Conservation (phyloP, 352 stramenopile species). For the Elongisporangium senticosum region DNA sequence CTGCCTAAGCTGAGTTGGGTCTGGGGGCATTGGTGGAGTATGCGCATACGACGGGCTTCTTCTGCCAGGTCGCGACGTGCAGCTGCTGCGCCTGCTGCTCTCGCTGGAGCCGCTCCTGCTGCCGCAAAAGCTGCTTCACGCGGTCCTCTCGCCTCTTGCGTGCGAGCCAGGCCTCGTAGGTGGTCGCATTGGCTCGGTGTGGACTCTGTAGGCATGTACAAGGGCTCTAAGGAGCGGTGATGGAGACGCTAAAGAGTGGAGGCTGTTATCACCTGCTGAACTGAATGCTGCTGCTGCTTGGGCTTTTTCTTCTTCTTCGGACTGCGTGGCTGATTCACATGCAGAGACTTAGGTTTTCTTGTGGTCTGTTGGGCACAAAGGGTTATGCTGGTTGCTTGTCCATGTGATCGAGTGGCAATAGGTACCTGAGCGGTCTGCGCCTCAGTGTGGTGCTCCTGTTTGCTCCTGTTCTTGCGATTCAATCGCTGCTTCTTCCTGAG, state of each 20-base stretch:
- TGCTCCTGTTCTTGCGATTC: not conserved
- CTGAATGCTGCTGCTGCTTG: slow-evolving; percentile 18
- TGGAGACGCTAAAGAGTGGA: not conserved
- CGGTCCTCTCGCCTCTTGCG: slow-evolving; percentile 42
- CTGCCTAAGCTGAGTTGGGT: not conserved
- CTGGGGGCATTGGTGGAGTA: slow-evolving; percentile 45
- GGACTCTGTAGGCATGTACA: not conserved
- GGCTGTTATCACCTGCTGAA: not conserved
- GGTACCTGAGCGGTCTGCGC: not conserved
- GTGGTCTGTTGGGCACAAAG: not conserved
- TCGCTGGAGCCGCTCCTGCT: slow-evolving; percentile 17
- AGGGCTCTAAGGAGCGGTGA: not conserved
- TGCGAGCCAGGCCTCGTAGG: slow-evolving; percentile 37
- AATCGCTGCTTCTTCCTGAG: not conserved
- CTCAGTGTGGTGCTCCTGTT: not conserved
- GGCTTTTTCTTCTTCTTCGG: slow-evolving; percentile 23
- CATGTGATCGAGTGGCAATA: too few relatives aligned
- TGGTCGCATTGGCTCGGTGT: not conserved
- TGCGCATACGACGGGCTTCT: slow-evolving; percentile 63
- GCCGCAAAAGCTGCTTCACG: slow-evolving; percentile 24
- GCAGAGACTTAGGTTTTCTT: not conserved
- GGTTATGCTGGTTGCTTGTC: too few relatives aligned
- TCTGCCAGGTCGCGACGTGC: slow-evolving; percentile 48
- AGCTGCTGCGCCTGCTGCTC: slow-evolving; percentile 25
- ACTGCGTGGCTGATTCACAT: not conserved